Evolutionary conservation across 73 alveolate species (phyloP).

Genomic region (Stentor coeruleus): DNA sequence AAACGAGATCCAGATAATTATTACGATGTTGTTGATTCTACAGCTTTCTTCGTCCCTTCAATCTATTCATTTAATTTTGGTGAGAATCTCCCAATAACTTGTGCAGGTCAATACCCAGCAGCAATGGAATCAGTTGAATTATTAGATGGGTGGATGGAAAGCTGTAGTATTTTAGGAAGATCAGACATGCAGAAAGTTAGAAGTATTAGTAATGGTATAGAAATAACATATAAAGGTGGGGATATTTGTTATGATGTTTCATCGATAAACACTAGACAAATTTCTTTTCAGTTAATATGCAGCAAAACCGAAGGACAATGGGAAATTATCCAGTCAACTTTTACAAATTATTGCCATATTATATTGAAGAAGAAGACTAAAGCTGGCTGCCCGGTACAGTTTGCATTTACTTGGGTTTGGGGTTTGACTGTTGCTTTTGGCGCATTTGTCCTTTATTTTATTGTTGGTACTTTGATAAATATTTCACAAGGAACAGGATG

Average conservation of each 20-base stretch:
- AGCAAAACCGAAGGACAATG: background rate
- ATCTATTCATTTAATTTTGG: background rate
- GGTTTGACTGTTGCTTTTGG: background rate
- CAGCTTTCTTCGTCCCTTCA: background rate
- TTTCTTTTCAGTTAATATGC: background rate
- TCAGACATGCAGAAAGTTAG: background rate
- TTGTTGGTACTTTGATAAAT: too few relatives aligned
- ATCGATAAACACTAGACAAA: background rate
- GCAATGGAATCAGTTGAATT: background rate
- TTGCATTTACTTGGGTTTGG: background rate
- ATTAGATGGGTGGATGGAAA: background rate
- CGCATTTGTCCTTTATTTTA: background rate
- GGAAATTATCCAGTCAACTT: background rate
- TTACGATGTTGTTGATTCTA: background rate
- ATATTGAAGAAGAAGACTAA: background rate
- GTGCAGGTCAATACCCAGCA: background rate
- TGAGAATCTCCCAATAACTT: background rate
- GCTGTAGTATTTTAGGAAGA: background rate
- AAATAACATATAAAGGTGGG: background rate
- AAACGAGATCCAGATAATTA: background rate
- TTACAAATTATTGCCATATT: background rate
- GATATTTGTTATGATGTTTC: background rate
- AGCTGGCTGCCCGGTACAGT: background rate
- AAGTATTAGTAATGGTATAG: background rate
- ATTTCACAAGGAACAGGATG: background rate